Evolutionary conservation across 768 basidiomycete genomes (phyloP), one percentile per base, ranked within the genome.

Genomic region (Austroboletus festivus): DNA sequence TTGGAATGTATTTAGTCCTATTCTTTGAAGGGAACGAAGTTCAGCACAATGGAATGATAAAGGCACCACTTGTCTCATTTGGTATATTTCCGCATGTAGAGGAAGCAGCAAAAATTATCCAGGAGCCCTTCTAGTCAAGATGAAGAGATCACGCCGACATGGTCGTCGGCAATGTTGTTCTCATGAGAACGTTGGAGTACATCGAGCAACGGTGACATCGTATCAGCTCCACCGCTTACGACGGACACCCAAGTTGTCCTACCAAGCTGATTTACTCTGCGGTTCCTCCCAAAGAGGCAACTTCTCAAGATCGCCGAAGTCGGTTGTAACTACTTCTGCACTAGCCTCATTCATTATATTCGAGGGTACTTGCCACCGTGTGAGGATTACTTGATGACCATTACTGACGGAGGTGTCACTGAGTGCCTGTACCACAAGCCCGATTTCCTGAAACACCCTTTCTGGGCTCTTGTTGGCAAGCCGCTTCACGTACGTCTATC

Each of bases 261-360:
- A 19, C 15, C 19, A 21, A 15, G n/a, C 23, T n/a, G 18, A 13
- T 33, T 42, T 20, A 19, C n/a, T 23, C 18, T 1, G 3, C 20
- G 4, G 10, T 21, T 30, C 26, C 18, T 28, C 54, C 39, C 1
- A 58, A 59, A 54, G 37, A 61, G 55, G 58, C 30, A 61, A 47
- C 37, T 38, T 10, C 16, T 49, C 8, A 54, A 42, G 55, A 51
- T 54, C 52, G 44, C 34, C 41, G 19, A 28, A 41, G n/a, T 49
- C 44, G 39, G 40, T 38, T 51, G 53, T 46, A 42, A 40, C 42
- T 34, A 58, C 58, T 49, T 61, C 58, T 59, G 59, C 34, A 15
- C 39, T 24, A 15, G 7, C 4, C 9, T 20, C 30, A 16, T 21
- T 21, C 13, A 42, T 31, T 39, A 37, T 38, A 40, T 38, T 42